phyloP scores from a whole-genome alignment of 768 basidiomycete species.

The Pleurotus djamor region DNA sequence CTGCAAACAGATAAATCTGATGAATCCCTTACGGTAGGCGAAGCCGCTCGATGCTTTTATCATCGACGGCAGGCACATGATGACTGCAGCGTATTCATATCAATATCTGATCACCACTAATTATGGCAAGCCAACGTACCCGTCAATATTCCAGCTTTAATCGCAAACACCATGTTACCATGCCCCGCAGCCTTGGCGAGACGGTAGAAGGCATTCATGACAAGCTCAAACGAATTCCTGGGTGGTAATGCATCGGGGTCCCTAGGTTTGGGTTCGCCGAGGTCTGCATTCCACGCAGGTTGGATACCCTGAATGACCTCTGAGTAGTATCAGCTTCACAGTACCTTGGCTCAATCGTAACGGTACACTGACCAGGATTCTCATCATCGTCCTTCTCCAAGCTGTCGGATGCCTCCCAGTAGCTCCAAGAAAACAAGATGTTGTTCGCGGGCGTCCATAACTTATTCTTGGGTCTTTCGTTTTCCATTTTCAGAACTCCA shows the following conservation, averaged over 20 bases:
- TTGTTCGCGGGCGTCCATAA: constrained; percentile 59
- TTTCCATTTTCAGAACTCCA: constrained; percentile 56
- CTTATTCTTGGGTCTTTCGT: constrained; percentile 30
- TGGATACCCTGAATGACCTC: constrained; percentile 57
- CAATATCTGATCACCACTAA: background rate
- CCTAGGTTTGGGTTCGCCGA: constrained; percentile 53
- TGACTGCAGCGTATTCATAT: constrained; percentile 29
- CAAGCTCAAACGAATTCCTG: constrained; percentile 49
- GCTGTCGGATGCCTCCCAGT: constrained; percentile 43
- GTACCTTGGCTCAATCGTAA: background rate
- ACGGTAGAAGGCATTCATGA: constrained; percentile 45
- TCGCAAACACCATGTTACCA: constrained; percentile 65
- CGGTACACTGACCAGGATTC: constrained; percentile 53
- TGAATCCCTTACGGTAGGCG: constrained; percentile 48
- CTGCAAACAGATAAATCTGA: background rate
- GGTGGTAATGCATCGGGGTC: constrained; percentile 81
- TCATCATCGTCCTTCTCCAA: constrained; percentile 59
- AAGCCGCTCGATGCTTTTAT: constrained; percentile 50
- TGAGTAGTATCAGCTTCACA: constrained; percentile 9
- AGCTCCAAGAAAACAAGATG: constrained; percentile 35
- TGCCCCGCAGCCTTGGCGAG: constrained; percentile 35
- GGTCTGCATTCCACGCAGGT: constrained; percentile 36
- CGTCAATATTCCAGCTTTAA: constrained; percentile 70
- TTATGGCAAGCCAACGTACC: constrained; percentile 27
- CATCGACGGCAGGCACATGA: constrained; percentile 60